Conservation (phyloP, 2,329 filamentous ascomycete genomes). For the Aaosphaeria pasadenensis region DNA sequence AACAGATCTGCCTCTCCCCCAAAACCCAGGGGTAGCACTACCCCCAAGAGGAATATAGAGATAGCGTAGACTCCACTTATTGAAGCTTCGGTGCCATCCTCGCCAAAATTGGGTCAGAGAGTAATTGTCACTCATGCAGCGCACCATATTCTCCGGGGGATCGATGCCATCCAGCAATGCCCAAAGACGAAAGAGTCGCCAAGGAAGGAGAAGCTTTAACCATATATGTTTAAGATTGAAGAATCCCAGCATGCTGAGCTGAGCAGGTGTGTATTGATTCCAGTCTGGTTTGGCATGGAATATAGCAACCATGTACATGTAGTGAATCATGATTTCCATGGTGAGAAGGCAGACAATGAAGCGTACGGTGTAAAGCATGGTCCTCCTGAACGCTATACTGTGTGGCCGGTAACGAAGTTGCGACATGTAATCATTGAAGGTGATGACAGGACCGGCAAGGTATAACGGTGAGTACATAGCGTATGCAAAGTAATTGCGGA, state of each 20-base stretch:
- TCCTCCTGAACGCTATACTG: constrained; percentile 69
- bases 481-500: constrained; percentile 88
- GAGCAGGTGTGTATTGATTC: constrained; percentile 78
- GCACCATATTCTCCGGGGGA: constrained; percentile 96
- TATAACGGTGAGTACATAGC: constrained; percentile 90
- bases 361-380: constrained; percentile 75
- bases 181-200: constrained; percentile 99
- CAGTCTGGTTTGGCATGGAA: constrained; percentile 77
- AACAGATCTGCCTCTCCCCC: constrained; percentile 56
- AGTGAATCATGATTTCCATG: constrained; percentile 87
- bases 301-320: constrained; percentile 90
- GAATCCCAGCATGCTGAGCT: constrained; percentile 86
- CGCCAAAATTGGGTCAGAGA: constrained; percentile 91
- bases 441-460: constrained; percentile 87
- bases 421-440: constrained; percentile 96
- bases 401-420: constrained; percentile 73
- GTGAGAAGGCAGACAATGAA: constrained; percentile 76
- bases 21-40: constrained; percentile 35
- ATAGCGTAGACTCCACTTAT: constrained; percentile 91
- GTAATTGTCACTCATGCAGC: constrained; percentile 94
- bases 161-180: constrained; percentile 85
- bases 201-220: constrained; percentile 94
- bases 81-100: constrained; percentile 92
- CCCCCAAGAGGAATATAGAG: constrained; percentile 91
- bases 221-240: constrained; percentile 98